Evolutionary conservation across 495 filamentous ascomycete genomes (phyloP), one percentile per base, ranked within the genome.

Genomic region (Annulohypoxylon maeteangense): DNA sequence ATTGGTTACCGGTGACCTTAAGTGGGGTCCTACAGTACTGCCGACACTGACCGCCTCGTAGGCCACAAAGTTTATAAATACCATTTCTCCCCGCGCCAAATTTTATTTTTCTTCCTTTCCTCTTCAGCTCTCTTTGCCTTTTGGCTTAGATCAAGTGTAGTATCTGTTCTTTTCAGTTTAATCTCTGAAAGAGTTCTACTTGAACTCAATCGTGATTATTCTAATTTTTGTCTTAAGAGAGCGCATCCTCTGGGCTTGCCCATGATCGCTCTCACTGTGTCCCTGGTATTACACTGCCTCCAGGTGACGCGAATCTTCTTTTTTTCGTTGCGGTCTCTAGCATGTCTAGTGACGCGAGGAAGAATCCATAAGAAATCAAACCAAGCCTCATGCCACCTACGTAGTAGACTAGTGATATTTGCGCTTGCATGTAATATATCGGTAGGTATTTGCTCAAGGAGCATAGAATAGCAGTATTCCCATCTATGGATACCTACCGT

Each of bases 111-210:
- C 12, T 67, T 67, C 71, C 44, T 81, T 81, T 79, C 68, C 71
- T 81, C 80, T 73, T 78, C 67, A 82, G 79, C 81, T 83, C 80
- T 81, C 80, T 82, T 83, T 84, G 87, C 88, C 89, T 89, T 88
- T 89, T 91, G 89, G 89, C 89, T 91, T 91, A 95, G 92, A 95
- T 95, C 93, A 95, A 94, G 93, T 95, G 92, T 95, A 95, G 92
- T 95, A 97, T 95, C 93, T 96, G 93, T 96, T 96, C 93, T 96
- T 94, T 94, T 94, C 91, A 95, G 91, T 94, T 93, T 94, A 93
- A 94, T 88, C 84, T 87, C 86, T 89, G 86, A 87, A 87, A 87
- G 79, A 81, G 76, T 75, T 78, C 89, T 88, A 90, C 82, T 71
- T 84, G 88, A 85, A 84, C 84, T 87, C 86, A 91, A 87, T 88